phyloP scores from a whole-genome alignment of 2,329 filamentous ascomycete genomes.

The Pezicula rhizophila region DNA sequence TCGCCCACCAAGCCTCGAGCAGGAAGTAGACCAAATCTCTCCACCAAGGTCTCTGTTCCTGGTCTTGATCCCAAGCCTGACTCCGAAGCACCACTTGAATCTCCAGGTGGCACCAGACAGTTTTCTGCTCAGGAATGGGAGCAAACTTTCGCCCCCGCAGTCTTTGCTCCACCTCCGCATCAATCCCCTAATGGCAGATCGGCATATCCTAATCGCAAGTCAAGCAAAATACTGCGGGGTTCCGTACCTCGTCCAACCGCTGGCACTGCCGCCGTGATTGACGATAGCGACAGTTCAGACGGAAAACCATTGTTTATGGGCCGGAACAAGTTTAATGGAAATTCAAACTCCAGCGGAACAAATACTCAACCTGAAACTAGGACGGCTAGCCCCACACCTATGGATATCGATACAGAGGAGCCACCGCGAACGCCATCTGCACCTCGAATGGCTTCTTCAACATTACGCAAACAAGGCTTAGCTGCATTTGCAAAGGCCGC shows the following conservation, averaged over 20 bases:
- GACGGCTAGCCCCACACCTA: conserved; percentile 46
- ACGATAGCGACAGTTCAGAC: conserved; percentile 20
- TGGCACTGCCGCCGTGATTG: conserved; percentile 22
- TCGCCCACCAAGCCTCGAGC: conserved; percentile 24
- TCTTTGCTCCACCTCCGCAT: conserved; percentile 22
- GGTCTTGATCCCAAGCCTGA: conserved; percentile 7
- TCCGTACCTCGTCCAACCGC: conserved; percentile 19
- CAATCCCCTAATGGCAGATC: conserved; percentile 4
- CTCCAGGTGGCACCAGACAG: conserved; percentile 21
- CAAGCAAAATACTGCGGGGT: conserved; percentile 14
- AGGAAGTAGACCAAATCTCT: conserved; percentile 7
- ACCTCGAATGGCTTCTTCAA: too few relatives aligned
- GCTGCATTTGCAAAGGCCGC: conserved; percentile 1
- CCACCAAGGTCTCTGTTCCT: conserved; percentile 7
- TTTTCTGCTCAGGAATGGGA: conserved; percentile 26
- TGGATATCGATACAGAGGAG: conserved; percentile 50
- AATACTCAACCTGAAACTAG: conserved; percentile 7
- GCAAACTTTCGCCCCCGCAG: conserved; percentile 24
- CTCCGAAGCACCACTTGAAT: conserved; percentile 16
- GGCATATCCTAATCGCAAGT: conserved; percentile 6
- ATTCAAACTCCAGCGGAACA: background rate
- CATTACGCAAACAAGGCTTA: background rate
- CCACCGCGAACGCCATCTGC: conserved; percentile 26
- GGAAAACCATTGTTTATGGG: conserved; percentile 21
- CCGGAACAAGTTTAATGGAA: background rate